These are phyloP conservation scores for Yamadazyma phyllophila DNA, from an alignment of 805 yeast species.

Conservation along the genomic window DNA sequence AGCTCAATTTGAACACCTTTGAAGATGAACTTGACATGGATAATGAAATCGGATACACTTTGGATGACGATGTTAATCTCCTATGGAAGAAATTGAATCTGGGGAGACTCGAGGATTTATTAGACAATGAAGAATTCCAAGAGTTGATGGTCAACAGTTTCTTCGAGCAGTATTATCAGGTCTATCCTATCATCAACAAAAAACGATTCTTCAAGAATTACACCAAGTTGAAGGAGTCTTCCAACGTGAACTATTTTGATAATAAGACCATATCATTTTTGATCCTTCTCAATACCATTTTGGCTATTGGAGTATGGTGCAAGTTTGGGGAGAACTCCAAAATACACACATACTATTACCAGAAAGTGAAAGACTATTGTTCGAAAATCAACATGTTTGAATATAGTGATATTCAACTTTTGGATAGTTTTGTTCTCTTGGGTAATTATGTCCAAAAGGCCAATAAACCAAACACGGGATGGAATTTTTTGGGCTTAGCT, in stretches of 20 bases:
- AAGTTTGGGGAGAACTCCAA: slow-evolving; percentile 20
- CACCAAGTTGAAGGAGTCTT: slow-evolving; percentile 1
- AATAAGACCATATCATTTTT: slow-evolving; percentile 15
- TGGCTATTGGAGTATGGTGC: slow-evolving; percentile 22
- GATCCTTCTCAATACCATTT: slow-evolving; percentile 17
- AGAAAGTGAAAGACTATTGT: slow-evolving; percentile 15
- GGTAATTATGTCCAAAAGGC: slow-evolving; percentile 20
- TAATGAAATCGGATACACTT: slow-evolving; percentile 14
- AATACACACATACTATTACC: slow-evolving; percentile 18
- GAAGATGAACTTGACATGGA: slow-evolving; percentile 7
- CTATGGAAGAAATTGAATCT: slow-evolving; percentile 17
- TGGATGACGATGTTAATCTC: slow-evolving; percentile 18
- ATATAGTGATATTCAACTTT: slow-evolving; percentile 18
- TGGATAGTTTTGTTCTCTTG: slow-evolving; percentile 20
- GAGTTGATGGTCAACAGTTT: slow-evolving; percentile 14
- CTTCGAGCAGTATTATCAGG: slow-evolving; percentile 18
- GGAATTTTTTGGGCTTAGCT: slow-evolving; percentile 21
- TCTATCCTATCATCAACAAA: slow-evolving; percentile 20
- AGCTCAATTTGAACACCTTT: slow-evolving; percentile 16
- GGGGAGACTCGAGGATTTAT: slow-evolving; percentile 18
- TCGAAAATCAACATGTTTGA: slow-evolving; percentile 19
- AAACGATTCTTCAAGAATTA: slow-evolving; percentile 16
- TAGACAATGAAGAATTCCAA: slow-evolving; percentile 17
- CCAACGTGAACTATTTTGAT: slow-evolving; percentile 10
- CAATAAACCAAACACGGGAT: slow-evolving; percentile 19